These are phyloP conservation scores for Mycocentrospora acerina DNA, from an alignment of 2,329 filamentous ascomycete species.

Conservation along the genomic window DNA sequence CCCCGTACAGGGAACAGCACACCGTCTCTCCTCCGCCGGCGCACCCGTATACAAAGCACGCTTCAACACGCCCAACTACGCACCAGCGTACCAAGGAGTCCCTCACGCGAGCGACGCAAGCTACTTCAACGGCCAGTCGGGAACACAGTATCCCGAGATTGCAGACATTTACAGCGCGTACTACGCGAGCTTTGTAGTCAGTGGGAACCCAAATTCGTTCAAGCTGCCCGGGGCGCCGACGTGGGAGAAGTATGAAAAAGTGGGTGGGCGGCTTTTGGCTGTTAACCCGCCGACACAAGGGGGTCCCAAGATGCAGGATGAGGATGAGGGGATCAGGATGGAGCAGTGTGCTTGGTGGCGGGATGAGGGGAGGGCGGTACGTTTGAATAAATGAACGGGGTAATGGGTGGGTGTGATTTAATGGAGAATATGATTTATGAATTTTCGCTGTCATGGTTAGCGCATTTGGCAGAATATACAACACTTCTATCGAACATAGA, in stretches of 20 bases:
- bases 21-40: constrained; percentile 19
- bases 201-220: constrained; percentile 37
- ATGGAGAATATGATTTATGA: no score
- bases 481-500: no score
- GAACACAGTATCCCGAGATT: constrained; percentile 32
- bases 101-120: constrained; percentile 33
- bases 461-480: no score
- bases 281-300: constrained; percentile 26
- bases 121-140: constrained; percentile 34
- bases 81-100: constrained; percentile 29
- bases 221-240: constrained; percentile 17
- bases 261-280: constrained; percentile 17
- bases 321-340: constrained; percentile 28
- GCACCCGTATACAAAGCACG: constrained; percentile 38
- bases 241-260: constrained; percentile 33
- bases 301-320: constrained; percentile 28
- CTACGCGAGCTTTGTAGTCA: constrained; percentile 39
- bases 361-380: constrained; percentile 27
- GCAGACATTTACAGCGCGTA: constrained; percentile 37
- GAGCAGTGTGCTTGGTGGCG: constrained; percentile 38
- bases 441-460: no score
- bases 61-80: constrained; percentile 38
- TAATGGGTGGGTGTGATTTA: no score
- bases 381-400: constrained; percentile 33
- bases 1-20: constrained; percentile 37